Base-by-base conservation (phyloP, 495 filamentous ascomycete species). In the Podospora pseudocomata region DNA sequence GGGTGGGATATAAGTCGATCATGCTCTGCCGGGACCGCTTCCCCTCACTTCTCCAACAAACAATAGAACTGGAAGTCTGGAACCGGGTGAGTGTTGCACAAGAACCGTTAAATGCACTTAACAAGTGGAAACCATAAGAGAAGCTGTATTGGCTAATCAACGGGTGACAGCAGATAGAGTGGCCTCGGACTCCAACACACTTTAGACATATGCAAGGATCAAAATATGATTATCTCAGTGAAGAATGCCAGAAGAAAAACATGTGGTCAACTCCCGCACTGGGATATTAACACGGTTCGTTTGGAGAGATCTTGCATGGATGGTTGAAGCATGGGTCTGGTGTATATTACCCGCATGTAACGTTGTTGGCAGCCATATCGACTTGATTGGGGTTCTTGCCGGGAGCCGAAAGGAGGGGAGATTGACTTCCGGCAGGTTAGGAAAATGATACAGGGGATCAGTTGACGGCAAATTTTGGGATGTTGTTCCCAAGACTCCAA, bases 281-380 rank as follows among this genome's bases (percentile, higher is more conserved):
- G 39, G 5, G 9, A 49, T 13, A 49, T 49, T 49, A 13, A 16
- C 0, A 3, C 56, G 49, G 60, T 60, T 30, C 53, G 3, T 49
- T 18, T 20, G 6, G 44, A 66, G 9, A 11, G 3, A 53, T 27
- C 27, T 66, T 28, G 64, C 19, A 20, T 32, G 55, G 20, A 44
- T 39, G 13, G 7, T 57, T 0, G 7, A 26, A 11, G 55, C 56
- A 18, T 49, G 56, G 32, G 58, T 65, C 39, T 3, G 64, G 61
- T 28, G 1, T 58, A 65, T 60, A 66, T 60, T 66, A 66, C 23
- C 65, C 56, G 65, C 49, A 60, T 60, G 65, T 57, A 60, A 58
- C 54, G 64, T 44, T 59, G 30, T 30, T 15, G 39, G 16, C 5
- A 49, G 39, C 13, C 15, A 49, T 49, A 32, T 32, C 30, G 9